A percentile compares a stretch with the other conserved stretches of the same genome.
These are phyloP conservation scores for Yarrowia deformans DNA, from an alignment of 805 yeast genomes.

Conservation along the genomic window DNA sequence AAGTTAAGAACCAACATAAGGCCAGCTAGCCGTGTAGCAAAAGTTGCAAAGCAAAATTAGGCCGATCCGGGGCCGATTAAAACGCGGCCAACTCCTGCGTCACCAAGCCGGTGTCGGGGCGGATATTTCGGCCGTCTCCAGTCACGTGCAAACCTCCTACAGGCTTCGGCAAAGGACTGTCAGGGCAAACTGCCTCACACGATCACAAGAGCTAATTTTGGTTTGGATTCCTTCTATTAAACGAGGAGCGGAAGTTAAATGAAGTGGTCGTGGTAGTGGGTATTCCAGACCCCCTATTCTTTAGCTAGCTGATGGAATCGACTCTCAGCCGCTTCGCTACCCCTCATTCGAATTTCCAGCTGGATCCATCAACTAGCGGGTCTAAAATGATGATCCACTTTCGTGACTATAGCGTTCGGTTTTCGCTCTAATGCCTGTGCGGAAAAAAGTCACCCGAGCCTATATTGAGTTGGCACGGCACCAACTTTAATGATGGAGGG, in stretches of 20 bases:
- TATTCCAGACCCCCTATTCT: too few species aligned
- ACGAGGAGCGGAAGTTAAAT: constrained; percentile 6
- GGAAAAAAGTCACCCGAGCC: not conserved
- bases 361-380: not conserved
- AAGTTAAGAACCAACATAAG: constrained; percentile 14
- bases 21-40: constrained; percentile 17
- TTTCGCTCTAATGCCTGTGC: not conserved
- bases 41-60: not conserved
- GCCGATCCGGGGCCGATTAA: constrained; percentile 25
- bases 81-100: not conserved
- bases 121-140: not conserved
- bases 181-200: constrained; percentile 6
- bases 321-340: not conserved
- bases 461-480: constrained; percentile 27
- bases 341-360: not conserved
- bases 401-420: not conserved
- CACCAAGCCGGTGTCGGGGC: not conserved
- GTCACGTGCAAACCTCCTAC: not conserved
- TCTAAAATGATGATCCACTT: not conserved
- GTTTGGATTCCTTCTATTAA: constrained; percentile 5
- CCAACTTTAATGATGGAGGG: constrained; percentile 1
- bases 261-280: not conserved
- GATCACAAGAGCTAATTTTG: not conserved
- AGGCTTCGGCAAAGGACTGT: too few species aligned
- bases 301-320: not conserved